Base-by-base conservation (phyloP, 108 stramenopile species). In the Pseudonitzschia pungens region DNA sequence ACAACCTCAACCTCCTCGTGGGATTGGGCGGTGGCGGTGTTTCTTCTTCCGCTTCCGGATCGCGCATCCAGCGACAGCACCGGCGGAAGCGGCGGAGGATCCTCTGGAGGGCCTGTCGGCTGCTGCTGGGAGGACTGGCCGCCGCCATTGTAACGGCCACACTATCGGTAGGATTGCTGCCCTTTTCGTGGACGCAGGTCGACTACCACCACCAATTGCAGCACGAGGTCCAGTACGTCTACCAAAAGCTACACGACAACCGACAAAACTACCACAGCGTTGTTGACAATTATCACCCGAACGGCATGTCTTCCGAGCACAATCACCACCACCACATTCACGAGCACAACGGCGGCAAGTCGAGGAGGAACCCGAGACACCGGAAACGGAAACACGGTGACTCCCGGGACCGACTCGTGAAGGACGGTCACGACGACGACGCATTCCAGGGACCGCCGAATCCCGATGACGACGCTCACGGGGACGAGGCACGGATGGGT, bases 121-220 rank as follows among this genome's bases (percentile, higher is more conserved):
- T 67, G 21, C 42, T 22, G 0, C 31, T 72, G 1, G 62, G 59
- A 7, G 77, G 71, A 12, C 22, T 72, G 7, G 50, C 43, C 48
- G 77, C 77, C 0, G 65, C 77, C 2, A 40, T 78, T 12, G 58
- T 78, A 0, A 71, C 56, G 3, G 65, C 54, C 11, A 56, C 77
- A 15, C 50, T 78, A 0, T 78, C 77, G 32, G 8, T 78, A 1
- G 9, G 40, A 6, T 56, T 78, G 8, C 58, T 78, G 26, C 77
- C 77, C n/a, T 72, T 72, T 68, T 72, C 71, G 14, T 78, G 71
- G 71, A 68, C 71, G 33, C 77, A 78, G 68, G 77, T 78, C 22
- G 77, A 78, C 41, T 78, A 72, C 55, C 77, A 78, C 41, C 77
- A 78, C 53, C 77, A 78, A 72, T 22, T 78, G 0, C 71, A 78